Evolutionary conservation across 345 rosid genomes (phyloP), one percentile per base, ranked within the genome.

Genomic region (Citrus trifoliata): DNA sequence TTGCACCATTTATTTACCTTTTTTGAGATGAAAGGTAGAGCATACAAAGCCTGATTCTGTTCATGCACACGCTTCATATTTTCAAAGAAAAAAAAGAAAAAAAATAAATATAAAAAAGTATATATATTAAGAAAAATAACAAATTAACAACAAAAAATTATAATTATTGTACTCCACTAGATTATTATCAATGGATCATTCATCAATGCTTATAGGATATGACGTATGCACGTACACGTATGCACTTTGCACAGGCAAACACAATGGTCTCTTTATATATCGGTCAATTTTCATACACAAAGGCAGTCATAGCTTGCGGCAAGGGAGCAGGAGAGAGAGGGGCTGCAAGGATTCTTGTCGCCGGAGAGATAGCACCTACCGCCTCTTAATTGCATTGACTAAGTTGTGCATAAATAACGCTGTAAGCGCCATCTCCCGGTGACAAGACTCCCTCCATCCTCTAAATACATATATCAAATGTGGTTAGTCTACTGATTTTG

Each of bases 341-440:
- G 19, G 66, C 14, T 61, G 0, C 2, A 68, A 56, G 55, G 53
- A 10, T 27, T 67, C 71, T 25, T 67, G 55, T 67, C 19, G 76
- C 67, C 63, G 66, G 79, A 80, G 83, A 75, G 83, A 80, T 75
- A 21, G 71, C 28, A 67, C 55, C 71, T 67, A 40, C 3, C 3
- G 3, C 68, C n/a, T 53, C 58, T 53, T 53, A 53, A 53, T 53
- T 53, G 51, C 58, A 18, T 53, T 46, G 18, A 24, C 4, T 61
- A 61, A 12, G 65, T 3, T 25, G 51, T 46, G 18, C 51, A 46
- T 46, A 46, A 12, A 46, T 1, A 42, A 10, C 51, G 51, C 51
- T 4, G 16, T 46, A 46, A 46, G 51, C 5, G 51, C 66, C 66
- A 61, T 61, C 66, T 61, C 33, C 66, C 35, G 14, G 21, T 16